Evolutionary conservation across 495 filamentous ascomycete genomes (phyloP).

Genomic region (Aspergillus affinis): DNA sequence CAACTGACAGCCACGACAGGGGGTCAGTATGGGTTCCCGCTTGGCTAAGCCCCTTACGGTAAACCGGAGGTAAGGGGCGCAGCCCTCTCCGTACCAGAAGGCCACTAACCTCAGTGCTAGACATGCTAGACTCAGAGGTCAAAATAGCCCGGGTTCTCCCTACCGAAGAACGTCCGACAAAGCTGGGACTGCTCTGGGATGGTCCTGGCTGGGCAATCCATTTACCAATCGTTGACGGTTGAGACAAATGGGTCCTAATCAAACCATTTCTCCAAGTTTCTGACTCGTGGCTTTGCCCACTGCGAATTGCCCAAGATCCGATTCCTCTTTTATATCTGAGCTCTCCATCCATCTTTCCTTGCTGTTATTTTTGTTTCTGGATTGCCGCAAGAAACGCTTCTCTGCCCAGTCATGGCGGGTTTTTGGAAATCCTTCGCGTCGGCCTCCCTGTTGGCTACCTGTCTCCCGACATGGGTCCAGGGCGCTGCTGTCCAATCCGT

Average conservation of each 20-base stretch:
- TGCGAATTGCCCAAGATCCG: too few relatives aligned
- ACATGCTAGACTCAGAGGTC: background rate
- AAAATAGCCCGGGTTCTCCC: background rate
- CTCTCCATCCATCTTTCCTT: background rate
- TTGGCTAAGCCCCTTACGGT: background rate
- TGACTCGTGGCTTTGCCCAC: too few relatives aligned
- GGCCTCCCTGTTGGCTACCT: background rate
- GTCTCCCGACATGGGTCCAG: background rate
- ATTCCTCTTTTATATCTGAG: background rate
- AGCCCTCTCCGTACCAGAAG: background rate
- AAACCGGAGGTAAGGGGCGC: background rate
- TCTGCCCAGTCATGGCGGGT: background rate
- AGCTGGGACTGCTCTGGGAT: background rate
- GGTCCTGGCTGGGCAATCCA: background rate
- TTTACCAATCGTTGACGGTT: background rate
- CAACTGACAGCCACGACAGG: background rate
- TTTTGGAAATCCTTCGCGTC: conserved; percentile 1
- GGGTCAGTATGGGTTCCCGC: background rate
- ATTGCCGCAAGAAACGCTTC: background rate
- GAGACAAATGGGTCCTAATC: too few relatives aligned
- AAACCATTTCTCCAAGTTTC: too few relatives aligned
- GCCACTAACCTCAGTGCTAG: background rate
- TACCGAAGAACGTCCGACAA: background rate
- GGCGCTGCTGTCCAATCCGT: conserved; percentile 1
- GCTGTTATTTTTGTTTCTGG: background rate